A percentile compares a stretch with the other conserved stretches of the same genome.
Evolutionary conservation across 345 rosid genomes (phyloP).

Genomic region (Eucalyptus tenuipes): DNA sequence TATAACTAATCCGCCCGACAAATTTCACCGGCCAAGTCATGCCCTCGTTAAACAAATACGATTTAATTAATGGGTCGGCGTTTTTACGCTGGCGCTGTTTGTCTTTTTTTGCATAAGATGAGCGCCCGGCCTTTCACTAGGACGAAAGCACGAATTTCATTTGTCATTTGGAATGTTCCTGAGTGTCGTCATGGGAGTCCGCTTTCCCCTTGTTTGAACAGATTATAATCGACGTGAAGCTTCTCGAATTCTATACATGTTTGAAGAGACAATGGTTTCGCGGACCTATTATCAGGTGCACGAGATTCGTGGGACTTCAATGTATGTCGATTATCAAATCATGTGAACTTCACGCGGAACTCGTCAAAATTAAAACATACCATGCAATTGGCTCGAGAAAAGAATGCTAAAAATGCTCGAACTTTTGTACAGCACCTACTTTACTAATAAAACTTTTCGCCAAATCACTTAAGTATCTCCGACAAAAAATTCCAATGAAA

Average conservation of each 20-base stretch:
- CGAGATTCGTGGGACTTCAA: background rate
- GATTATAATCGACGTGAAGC: background rate
- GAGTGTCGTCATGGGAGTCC: background rate
- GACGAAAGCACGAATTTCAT: background rate
- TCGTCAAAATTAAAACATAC: background rate
- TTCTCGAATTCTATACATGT: background rate
- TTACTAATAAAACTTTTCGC: too few species aligned
- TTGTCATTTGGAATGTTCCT: background rate
- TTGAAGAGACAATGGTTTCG: background rate
- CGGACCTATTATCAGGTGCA: background rate
- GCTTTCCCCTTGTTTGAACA: background rate
- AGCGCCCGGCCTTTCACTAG: background rate
- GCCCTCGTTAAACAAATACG: background rate
- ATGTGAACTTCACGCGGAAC: background rate
- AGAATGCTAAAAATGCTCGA: too few species aligned
- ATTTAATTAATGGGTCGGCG: background rate
- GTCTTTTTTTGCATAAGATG: background rate
- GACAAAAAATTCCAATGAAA: background rate
- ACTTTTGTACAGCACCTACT: accelerated
- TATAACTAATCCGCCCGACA: background rate
- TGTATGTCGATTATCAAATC: background rate
- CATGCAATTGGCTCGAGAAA: background rate
- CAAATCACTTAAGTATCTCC: too few species aligned
- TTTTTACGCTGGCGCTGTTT: background rate
- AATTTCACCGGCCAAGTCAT: background rate